phyloP scores from a whole-genome alignment of 306 rosid species.

The Chamaecrista fasciculata region DNA sequence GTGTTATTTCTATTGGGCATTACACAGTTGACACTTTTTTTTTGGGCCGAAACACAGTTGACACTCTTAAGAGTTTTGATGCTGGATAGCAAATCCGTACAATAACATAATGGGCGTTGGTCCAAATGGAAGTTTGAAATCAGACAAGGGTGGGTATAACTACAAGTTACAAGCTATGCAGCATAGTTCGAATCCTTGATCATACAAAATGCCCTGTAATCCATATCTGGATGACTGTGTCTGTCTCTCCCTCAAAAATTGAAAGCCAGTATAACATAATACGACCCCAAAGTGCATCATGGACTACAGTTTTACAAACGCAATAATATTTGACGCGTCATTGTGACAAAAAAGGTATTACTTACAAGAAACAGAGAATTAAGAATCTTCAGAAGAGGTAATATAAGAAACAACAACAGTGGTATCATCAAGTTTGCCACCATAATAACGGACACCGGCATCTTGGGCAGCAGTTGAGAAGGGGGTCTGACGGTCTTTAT shows the following conservation, averaged over 20 bases:
- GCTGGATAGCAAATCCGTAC: background rate
- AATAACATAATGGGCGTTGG: background rate
- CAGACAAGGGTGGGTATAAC: background rate
- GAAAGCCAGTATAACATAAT: background rate
- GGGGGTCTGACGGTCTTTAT: slow-evolving; percentile 69
- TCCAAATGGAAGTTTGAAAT: no score
- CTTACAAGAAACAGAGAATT: slow-evolving; percentile 11
- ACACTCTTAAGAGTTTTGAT: no score
- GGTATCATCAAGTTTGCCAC: slow-evolving; percentile 76
- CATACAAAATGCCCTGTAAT: background rate
- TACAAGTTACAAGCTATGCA: background rate
- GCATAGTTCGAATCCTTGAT: background rate
- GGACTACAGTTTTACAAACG: background rate
- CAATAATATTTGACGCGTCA: background rate
- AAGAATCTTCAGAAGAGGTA: slow-evolving; percentile 27
- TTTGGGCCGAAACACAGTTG: no score
- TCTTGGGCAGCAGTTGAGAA: slow-evolving; percentile 79
- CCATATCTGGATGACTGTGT: background rate
- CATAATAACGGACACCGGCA: slow-evolving; percentile 71
- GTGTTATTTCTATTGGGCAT: no score
- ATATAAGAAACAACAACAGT: slow-evolving; percentile 67
- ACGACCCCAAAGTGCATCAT: no score
- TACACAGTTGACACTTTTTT: no score
- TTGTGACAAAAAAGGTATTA: slow-evolving; percentile 1
- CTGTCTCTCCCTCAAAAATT: background rate